Conservation (phyloP, 306 rosid species). For the Cicer bijugum region DNA sequence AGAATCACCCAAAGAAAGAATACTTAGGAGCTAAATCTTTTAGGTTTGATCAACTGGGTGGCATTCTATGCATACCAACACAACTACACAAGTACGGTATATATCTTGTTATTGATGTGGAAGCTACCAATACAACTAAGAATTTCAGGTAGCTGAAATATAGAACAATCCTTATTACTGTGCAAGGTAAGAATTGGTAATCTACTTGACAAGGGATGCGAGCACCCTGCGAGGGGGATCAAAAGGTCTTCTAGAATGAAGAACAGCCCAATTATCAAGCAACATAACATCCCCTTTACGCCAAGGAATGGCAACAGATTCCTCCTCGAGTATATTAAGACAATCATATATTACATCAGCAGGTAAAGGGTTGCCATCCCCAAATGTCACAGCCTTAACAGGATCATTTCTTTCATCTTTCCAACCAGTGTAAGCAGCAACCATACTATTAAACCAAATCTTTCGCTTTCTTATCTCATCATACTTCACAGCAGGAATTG, state of each 20-base stretch:
- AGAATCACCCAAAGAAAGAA: neutral
- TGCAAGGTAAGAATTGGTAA: neutral
- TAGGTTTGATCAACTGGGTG: neutral
- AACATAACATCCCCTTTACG: conserved; percentile 73
- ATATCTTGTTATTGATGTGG: neutral
- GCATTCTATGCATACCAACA: neutral
- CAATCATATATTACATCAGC: conserved; percentile 65
- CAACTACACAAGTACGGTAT: neutral
- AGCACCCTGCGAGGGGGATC: conserved; percentile 63
- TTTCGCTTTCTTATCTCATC: conserved; percentile 64
- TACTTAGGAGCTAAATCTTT: neutral
- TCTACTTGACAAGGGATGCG: conserved; percentile 51
- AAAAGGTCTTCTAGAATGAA: conserved; percentile 75
- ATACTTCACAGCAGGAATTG: conserved; percentile 73
- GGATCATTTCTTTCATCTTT: conserved; percentile 58
- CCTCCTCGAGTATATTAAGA: conserved; percentile 63
- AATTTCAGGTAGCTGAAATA: neutral
- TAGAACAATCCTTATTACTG: conserved; percentile 1
- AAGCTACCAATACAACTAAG: conserved; percentile 4
- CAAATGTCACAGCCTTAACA: conserved; percentile 81
- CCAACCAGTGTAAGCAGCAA: conserved; percentile 72
- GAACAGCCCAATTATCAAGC: conserved; percentile 84
- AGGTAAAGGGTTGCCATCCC: conserved; percentile 76
- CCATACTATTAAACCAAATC: conserved; percentile 95
- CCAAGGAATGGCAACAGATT: conserved; percentile 65